Base-by-base conservation (phyloP, 805 yeast genomes). In the Suhomyces pyralidae region DNA sequence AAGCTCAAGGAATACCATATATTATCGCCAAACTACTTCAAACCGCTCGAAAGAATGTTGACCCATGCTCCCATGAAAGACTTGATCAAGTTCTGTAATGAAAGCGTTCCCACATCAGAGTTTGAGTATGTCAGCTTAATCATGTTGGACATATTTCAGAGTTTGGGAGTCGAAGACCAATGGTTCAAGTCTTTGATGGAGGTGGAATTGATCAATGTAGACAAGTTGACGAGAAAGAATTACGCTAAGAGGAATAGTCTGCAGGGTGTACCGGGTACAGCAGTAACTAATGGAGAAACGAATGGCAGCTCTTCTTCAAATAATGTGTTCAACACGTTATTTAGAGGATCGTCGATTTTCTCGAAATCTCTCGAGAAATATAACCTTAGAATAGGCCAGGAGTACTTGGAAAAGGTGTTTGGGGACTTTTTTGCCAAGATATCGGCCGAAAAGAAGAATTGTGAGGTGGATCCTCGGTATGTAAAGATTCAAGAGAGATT, bases 291-390 rank as follows among this genome's bases (percentile, higher is more conserved):
- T 28, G 32, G 32, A 12, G 32, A 28, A 28, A 28, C 28, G 8
- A 26, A 26, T 26, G 28, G 32, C 7, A 36, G 50, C 9, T 32
- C 54, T 9, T 45, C 63, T 6, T 58, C 63, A 22, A 70, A 67
- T 52, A 71, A 71, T 56, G 76, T 70, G 2, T 71, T 71, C 60
- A 71, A 71, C 54, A 71, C 76, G 0, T 58, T 71, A 14, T 93
- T 93, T 62, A 77, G 99, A 59, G 97, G 97, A 0, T 88, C 90
- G 52, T 84, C 96, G 1, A 77, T 93, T 4, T 76, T 94, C 55
- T 85, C 97, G 0, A 89, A 89, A 64, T 79, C 96, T 0, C 66
- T 92, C 51, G 99, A 93, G 61, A 77, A 81, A 54, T 90, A 84
- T 63, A 85, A 88, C 64, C 77, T 86, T 40, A 73, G 93, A 61